Conservation (phyloP, 2,329 filamentous ascomycete species). For the Paecilomyces sp. region DNA sequence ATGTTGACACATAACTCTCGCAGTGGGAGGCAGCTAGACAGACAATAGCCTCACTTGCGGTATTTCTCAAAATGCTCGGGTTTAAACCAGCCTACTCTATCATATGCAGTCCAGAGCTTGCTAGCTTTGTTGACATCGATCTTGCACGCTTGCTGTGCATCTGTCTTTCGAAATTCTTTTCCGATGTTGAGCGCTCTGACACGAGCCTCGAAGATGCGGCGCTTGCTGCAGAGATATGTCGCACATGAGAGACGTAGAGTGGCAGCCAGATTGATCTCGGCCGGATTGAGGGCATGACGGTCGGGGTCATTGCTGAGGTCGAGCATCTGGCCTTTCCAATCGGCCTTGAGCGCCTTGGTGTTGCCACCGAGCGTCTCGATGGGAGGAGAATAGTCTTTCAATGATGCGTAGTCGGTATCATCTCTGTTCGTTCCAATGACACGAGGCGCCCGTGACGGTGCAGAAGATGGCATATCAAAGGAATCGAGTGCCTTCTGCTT, state of each 20-base stretch:
- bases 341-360: conserved; percentile 68
- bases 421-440: conserved; percentile 59
- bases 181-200: conserved; percentile 58
- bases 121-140: conserved; percentile 98
- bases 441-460: conserved; percentile 36
- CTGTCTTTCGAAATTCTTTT: conserved; percentile 90
- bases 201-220: conserved; percentile 76
- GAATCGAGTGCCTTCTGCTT: conserved; percentile 30
- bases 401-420: conserved; percentile 69
- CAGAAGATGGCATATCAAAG: conserved; percentile 26
- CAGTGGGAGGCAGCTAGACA: neutral
- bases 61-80: conserved; percentile 42
- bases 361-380: conserved; percentile 57
- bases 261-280: conserved; percentile 69
- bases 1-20: neutral
- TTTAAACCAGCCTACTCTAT: conserved; percentile 78
- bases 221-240: conserved; percentile 87
- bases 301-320: conserved; percentile 69
- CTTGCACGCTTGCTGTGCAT: conserved; percentile 93
- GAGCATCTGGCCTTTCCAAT: conserved; percentile 77
- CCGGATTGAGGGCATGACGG: conserved; percentile 62
- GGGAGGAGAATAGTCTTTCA: conserved; percentile 68
- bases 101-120: conserved; percentile 83
- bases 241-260: conserved; percentile 77
- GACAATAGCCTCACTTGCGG: conserved; percentile 16